Evolutionary conservation across 441 rosid species (phyloP).

Genomic region (Erysimum cheiri): DNA sequence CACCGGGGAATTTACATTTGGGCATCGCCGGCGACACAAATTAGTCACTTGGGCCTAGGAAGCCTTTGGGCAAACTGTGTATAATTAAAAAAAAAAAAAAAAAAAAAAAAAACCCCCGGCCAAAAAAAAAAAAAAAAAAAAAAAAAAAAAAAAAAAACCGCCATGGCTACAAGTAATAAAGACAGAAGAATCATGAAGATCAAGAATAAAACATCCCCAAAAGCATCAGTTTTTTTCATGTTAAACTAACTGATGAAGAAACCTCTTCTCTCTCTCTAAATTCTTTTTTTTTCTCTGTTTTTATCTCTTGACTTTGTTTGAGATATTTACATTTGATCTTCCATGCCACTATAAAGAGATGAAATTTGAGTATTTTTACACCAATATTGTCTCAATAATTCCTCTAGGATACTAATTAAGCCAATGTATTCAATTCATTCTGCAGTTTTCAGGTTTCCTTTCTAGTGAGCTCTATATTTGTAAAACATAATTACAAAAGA

Average conservation of each 20-base stretch:
- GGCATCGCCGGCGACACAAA: no score
- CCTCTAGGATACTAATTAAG: not conserved
- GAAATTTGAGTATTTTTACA: constrained; percentile 7
- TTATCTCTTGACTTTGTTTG: not conserved
- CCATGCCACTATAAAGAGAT: constrained; percentile 23
- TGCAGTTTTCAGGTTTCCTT: constrained; percentile 29
- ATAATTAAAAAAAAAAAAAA: no score
- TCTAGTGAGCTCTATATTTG: constrained; percentile 25
- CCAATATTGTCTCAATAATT: constrained; percentile 6
- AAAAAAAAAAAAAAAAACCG: no score
- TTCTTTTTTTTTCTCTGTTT: not conserved
- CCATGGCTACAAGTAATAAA: constrained; percentile 34
- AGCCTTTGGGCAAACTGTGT: no score
- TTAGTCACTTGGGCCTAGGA: no score
- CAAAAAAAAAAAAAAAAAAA: no score
- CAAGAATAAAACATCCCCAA: constrained; percentile 20
- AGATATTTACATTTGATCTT: constrained; percentile 11
- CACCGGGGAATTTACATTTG: no score
- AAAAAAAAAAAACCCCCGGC: no score
- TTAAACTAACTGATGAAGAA: constrained; percentile 21
- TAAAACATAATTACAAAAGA: constrained; percentile 19
- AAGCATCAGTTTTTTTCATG: constrained; percentile 26
- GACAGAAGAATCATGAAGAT: constrained; percentile 36
- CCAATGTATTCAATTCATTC: constrained; percentile 7
- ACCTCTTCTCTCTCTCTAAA: not conserved